Conservation (phyloP, 73 alveolate species). For the Paramecium bursaria region DNA sequence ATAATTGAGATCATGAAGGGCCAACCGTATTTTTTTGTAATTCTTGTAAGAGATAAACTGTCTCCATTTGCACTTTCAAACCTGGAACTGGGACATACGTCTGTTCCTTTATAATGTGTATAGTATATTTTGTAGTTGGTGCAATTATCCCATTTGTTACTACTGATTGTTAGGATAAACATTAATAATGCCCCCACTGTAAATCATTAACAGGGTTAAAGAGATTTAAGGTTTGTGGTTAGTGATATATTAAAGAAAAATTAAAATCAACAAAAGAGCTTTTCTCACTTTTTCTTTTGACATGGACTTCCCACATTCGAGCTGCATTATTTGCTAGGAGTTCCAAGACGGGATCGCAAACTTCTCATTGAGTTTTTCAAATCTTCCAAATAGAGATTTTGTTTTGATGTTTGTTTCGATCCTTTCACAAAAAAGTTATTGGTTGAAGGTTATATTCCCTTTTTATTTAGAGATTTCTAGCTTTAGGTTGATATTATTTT, state of each 20-base stretch:
- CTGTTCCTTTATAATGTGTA: slow-evolving; percentile 2
- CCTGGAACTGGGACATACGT: background rate
- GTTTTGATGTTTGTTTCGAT: background rate
- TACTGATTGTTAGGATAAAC: background rate
- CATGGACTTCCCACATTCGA: slow-evolving; percentile 15
- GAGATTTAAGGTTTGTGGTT: too few relatives aligned
- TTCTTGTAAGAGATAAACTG: slow-evolving; percentile 7
- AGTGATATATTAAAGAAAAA: too few relatives aligned
- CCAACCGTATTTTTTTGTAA: slow-evolving; percentile 48
- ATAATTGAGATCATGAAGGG: slow-evolving; percentile 37
- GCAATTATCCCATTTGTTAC: background rate
- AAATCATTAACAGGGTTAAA: too few relatives aligned
- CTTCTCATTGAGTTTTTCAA: slow-evolving; percentile 23
- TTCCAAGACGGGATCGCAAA: background rate
- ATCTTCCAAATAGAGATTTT: slow-evolving; percentile 1
- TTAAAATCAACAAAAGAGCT: too few relatives aligned
- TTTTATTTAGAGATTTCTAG: background rate
- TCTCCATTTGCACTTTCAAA: background rate
- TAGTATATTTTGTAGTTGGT: slow-evolving; percentile 3
- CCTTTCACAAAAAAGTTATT: slow-evolving; percentile 52
- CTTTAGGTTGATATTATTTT: background rate
- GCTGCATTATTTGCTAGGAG: background rate
- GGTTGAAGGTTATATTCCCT: background rate
- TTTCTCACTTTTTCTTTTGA: slow-evolving; percentile 6
- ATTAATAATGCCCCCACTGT: slow-evolving; percentile 12